Conservation (phyloP, 768 basidiomycete genomes). For the Suillus hirtellus region DNA sequence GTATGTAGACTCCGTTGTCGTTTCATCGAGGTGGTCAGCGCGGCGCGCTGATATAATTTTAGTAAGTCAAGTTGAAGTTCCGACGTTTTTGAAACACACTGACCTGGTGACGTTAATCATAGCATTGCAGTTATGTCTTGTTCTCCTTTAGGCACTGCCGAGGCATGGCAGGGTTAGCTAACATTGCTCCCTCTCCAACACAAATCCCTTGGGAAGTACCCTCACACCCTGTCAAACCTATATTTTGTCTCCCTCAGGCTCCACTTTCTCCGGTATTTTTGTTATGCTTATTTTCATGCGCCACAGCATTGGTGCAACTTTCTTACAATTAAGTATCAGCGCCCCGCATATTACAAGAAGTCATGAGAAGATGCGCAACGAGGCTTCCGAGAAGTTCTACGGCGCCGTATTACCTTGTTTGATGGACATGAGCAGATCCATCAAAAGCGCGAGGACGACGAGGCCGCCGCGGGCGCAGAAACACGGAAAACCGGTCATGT, state of each 20-base stretch:
- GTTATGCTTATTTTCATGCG: neutral
- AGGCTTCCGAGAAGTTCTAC: neutral
- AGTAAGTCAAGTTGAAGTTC: neutral
- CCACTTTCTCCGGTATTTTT: neutral
- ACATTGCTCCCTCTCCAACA: neutral
- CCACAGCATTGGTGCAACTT: neutral
- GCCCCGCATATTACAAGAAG: neutral
- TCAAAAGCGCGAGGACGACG: neutral
- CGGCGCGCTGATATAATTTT: neutral
- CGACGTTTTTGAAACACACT: neutral
- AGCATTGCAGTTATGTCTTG: neutral
- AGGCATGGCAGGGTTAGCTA: neutral
- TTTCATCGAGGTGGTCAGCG: neutral
- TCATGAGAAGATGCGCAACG: conserved; percentile 1
- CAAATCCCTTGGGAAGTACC: neutral
- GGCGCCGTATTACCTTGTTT: conserved; percentile 1
- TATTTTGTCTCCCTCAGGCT: neutral
- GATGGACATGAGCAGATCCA: neutral
- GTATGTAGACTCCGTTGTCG: neutral
- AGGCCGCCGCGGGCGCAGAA: conserved; percentile 7
- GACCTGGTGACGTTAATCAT: conserved; percentile 6
- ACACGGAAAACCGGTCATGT: neutral
- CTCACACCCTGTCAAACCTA: conserved; percentile 7
- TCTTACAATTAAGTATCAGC: neutral
- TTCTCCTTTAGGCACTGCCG: neutral